Evolutionary conservation across 495 filamentous ascomycete genomes (phyloP).

Genomic region (Hypoxylon intermedium): DNA sequence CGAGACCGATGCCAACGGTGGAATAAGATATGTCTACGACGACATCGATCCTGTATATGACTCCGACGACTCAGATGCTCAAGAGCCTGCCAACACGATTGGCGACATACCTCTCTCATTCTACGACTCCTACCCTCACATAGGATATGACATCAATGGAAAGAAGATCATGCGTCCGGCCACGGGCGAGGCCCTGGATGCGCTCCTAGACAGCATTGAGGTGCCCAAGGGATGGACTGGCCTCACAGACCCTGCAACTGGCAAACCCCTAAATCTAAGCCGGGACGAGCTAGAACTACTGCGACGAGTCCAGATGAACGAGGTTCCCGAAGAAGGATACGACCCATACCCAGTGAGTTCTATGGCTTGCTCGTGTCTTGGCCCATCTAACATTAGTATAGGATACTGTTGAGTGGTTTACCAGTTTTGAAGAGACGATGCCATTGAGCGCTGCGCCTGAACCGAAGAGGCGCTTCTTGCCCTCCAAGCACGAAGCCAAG

Average conservation of each 20-base stretch:
- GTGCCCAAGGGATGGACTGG: conserved; percentile 99
- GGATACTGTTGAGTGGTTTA: conserved; percentile 92
- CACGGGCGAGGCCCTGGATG: conserved; percentile 91
- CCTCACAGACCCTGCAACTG: conserved; percentile 88
- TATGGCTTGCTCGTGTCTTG: not conserved
- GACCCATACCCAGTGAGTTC: conserved; percentile 79
- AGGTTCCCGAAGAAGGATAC: conserved; percentile 84
- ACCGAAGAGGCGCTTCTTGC: conserved; percentile 92
- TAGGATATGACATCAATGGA: conserved; percentile 98
- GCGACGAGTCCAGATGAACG: conserved; percentile 87
- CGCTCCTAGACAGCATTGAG: conserved; percentile 93
- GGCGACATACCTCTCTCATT: conserved; percentile 92
- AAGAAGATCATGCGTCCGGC: conserved; percentile 97
- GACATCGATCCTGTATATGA: conserved; percentile 97
- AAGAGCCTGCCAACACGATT: conserved; percentile 84
- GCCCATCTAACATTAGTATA: conserved; percentile 40
- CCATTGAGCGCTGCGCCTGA: conserved; percentile 93
- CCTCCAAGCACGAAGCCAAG: conserved; percentile 98
- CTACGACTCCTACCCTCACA: conserved; percentile 97
- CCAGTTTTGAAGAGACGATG: conserved; percentile 88
- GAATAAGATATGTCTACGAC: conserved; percentile 65
- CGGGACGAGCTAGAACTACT: conserved; percentile 89
- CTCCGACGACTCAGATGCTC: conserved; percentile 88
- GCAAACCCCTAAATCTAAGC: conserved; percentile 86
- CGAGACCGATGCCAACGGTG: conserved; percentile 62